These are phyloP conservation scores for Psophocarpus tetragonolobus DNA, from an alignment of 306 rosid genomes.

Conservation along the genomic window DNA sequence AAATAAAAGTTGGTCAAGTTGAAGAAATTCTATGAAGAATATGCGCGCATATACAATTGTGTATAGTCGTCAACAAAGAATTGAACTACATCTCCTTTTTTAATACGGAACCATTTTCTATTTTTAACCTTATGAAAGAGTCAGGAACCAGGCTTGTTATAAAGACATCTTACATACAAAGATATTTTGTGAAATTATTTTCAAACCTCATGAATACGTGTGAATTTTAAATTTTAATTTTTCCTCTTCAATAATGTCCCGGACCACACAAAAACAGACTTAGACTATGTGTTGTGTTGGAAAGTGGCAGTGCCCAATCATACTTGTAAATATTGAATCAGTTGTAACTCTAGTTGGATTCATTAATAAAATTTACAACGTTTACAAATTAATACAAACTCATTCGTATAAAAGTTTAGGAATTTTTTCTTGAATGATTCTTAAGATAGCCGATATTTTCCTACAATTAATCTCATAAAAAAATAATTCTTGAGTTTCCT, in stretches of 20 bases:
- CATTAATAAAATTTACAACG: too few species aligned
- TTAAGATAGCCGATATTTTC: too few species aligned
- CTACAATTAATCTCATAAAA: too few species aligned
- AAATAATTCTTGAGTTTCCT: too few species aligned
- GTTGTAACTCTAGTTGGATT: background rate
- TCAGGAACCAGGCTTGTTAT: background rate
- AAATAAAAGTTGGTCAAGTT: background rate
- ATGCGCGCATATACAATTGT: background rate
- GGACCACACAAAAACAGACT: background rate
- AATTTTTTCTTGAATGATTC: too few species aligned
- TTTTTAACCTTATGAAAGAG: background rate
- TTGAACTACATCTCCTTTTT: conserved; percentile 3
- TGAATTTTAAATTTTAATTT: background rate
- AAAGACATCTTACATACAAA: background rate
- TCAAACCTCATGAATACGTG: background rate
- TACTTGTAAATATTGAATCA: background rate
- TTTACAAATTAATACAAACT: too few species aligned
- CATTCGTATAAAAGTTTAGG: too few species aligned
- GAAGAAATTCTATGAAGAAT: background rate
- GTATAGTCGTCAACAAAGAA: background rate
- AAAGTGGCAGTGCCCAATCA: background rate
- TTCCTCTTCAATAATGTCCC: background rate
- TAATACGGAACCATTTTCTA: background rate
- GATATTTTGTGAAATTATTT: background rate
- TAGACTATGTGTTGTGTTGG: background rate